Evolutionary conservation across 176 grass and related monocot species (phyloP).

Genomic region (Phoenix roebelenii): DNA sequence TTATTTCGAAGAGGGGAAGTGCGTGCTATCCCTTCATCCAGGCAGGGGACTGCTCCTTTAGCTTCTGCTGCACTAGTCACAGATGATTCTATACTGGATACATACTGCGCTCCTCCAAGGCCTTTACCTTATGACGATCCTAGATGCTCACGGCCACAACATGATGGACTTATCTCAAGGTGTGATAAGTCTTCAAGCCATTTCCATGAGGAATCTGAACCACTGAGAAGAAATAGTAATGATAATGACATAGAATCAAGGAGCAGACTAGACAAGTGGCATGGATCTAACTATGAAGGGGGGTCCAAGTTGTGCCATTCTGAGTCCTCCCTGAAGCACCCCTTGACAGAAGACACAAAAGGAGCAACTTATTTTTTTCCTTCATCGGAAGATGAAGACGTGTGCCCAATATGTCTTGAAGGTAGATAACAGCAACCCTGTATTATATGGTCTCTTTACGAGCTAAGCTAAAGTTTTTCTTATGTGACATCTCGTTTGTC

Average conservation of each 20-base stretch:
- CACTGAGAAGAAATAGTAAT: constrained; percentile 50
- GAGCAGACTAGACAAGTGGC: constrained; percentile 32
- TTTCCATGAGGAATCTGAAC: constrained; percentile 59
- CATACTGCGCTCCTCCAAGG: constrained; percentile 65
- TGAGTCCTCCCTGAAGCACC: constrained; percentile 40
- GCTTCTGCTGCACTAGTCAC: constrained; percentile 29
- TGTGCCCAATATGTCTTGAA: constrained; percentile 97
- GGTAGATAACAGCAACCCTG: constrained; percentile 25
- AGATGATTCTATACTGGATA: constrained; percentile 44
- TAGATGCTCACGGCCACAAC: constrained; percentile 44
- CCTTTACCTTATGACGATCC: constrained; percentile 92
- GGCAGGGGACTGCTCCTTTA: constrained; percentile 50
- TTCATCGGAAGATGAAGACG: constrained; percentile 84
- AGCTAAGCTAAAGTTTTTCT: neutral
- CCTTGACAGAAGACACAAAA: constrained; percentile 38
- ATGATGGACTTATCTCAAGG: constrained; percentile 45
- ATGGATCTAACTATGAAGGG: constrained; percentile 57
- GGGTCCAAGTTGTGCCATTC: constrained; percentile 47
- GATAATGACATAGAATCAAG: constrained; percentile 35
- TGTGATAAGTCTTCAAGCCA: constrained; percentile 45
- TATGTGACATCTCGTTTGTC: neutral
- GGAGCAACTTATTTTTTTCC: constrained; percentile 53
- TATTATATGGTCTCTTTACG: neutral
- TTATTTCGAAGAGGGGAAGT: constrained; percentile 57
- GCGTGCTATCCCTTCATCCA: constrained; percentile 47